Evolutionary conservation across 306 rosid species (phyloP), one percentile per base, ranked within the genome.

Genomic region (Rosa multiflora): DNA sequence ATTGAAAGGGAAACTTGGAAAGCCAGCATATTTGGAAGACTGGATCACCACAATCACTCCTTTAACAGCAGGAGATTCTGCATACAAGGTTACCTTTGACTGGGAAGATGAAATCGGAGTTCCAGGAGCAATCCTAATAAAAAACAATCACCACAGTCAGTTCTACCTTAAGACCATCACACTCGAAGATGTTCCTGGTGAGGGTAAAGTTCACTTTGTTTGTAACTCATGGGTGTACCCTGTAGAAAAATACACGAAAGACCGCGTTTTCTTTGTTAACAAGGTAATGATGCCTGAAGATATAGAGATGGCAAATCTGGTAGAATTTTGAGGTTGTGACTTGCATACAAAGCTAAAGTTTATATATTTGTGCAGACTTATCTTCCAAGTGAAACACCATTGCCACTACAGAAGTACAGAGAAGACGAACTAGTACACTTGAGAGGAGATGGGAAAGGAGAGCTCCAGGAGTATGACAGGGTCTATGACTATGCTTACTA

Each of bases 201-300:
- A 81, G 10, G 90, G 87, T 2, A 55, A 56, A 42, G 70, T 91
- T 74, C 79, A 84, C 61, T 91, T 93, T 51, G 78, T 73, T 40
- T 90, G 95, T 86, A 88, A 91, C 82, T 88, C 98, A 0, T 93
- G 97, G 98, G 63, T 93, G 68, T 86, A 90, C 79, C 92, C 92
- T 2, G 32, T 59, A 0, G 83, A 64, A 3, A 74, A 23, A 3
- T 85, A 82, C 76, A 52, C 81, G 6, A 66, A 49, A 8, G 49
- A 79, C 29, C 92, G 95, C 9, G 52, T 90, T 58, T 93, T 93
- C 88, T 93, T 93, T 52, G 20, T 70, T 58, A 93, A 93, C 76
- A 84, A 90, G 95, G 94, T 92, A 73, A 71, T 23, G 39, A 51
- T 37, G 43, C 46, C 37, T 66, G 70, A 66, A 6, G 37, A 32